phyloP scores from a whole-genome alignment of 148 eudicot species.

The Camellia japonica region DNA sequence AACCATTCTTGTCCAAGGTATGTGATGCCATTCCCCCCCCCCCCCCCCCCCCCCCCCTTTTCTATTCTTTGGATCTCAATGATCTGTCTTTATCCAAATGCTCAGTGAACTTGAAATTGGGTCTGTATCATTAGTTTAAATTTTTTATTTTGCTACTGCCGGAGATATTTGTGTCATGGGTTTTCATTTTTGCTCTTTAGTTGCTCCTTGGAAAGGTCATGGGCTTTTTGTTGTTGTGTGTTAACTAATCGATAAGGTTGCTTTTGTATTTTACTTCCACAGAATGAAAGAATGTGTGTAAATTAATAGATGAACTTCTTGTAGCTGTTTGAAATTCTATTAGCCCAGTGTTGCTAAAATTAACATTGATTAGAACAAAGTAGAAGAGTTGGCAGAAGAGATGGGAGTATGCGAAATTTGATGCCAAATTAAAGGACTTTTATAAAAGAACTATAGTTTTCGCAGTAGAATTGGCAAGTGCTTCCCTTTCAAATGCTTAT shows the following conservation, averaged over 20 bases:
- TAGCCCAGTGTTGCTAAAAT: not conserved
- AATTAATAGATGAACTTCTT: not conserved
- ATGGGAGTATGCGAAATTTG: not conserved
- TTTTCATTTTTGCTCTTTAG: not conserved
- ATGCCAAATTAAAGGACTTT: not conserved
- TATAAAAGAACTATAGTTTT: not conserved
- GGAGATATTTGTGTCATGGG: not conserved
- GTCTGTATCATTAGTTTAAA: not conserved
- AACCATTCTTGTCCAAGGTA: slow-evolving; percentile 92
- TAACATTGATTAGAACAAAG: not conserved
- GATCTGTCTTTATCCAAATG: not conserved
- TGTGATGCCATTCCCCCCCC: not conserved
- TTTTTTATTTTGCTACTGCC: not conserved
- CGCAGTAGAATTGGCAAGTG: not conserved
- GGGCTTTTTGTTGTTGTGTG: not conserved
- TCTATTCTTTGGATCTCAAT: not conserved
- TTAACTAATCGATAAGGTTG: too few relatives aligned
- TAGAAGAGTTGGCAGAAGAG: not conserved
- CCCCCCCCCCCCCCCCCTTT: fast-evolving
- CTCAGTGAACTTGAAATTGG: not conserved
- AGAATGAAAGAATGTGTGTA: not conserved
- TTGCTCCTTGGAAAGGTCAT: not conserved
- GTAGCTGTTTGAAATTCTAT: not conserved
- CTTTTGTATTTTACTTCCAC: not conserved
- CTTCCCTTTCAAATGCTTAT: not conserved